These are phyloP conservation scores for Coleophoma crateriformis DNA, from an alignment of 2,329 filamentous ascomycete species.

Conservation along the genomic window DNA sequence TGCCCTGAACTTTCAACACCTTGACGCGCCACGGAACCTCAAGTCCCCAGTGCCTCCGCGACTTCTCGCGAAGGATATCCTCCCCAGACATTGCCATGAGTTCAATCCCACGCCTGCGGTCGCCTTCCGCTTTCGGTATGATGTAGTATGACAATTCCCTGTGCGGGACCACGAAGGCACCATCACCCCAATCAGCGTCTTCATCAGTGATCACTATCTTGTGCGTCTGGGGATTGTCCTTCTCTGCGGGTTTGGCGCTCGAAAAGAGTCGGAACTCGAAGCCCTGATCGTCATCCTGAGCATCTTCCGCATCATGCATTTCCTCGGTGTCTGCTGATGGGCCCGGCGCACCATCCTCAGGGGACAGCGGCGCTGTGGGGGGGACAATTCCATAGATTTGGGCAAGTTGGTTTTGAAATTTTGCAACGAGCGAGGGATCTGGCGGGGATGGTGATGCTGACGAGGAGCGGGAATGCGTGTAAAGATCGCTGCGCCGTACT, in stretches of 20 bases:
- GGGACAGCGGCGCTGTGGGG: not conserved
- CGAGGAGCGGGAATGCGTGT: conserved; percentile 21
- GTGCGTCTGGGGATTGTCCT: conserved; percentile 19
- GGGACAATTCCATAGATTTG: conserved; percentile 6
- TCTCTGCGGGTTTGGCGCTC: conserved; percentile 14
- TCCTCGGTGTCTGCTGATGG: conserved; percentile 10
- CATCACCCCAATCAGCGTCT: conserved; percentile 31
- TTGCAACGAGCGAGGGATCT: conserved; percentile 11
- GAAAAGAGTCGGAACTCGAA: conserved; percentile 55
- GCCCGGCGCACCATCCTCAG: too few relatives aligned
- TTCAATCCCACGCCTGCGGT: conserved; percentile 33
- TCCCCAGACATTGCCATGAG: conserved; percentile 45
- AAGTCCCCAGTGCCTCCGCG: conserved; percentile 46
- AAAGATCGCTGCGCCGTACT: conserved; percentile 50
- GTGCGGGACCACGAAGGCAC: conserved; percentile 31
- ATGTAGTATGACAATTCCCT: conserved; percentile 45
- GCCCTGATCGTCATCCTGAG: conserved; percentile 27
- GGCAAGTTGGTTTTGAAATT: conserved; percentile 10
- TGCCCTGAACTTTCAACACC: conserved; percentile 29
- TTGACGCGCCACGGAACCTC: conserved; percentile 57
- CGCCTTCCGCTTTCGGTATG: conserved; percentile 30
- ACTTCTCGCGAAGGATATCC: conserved; percentile 40
- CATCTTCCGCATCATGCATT: conserved; percentile 21
- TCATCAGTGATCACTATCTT: conserved; percentile 46
- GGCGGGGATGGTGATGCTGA: conserved; percentile 14